Evolutionary conservation across 352 stramenopile species (phyloP).

Genomic region (Phytopythium oedochilum): DNA sequence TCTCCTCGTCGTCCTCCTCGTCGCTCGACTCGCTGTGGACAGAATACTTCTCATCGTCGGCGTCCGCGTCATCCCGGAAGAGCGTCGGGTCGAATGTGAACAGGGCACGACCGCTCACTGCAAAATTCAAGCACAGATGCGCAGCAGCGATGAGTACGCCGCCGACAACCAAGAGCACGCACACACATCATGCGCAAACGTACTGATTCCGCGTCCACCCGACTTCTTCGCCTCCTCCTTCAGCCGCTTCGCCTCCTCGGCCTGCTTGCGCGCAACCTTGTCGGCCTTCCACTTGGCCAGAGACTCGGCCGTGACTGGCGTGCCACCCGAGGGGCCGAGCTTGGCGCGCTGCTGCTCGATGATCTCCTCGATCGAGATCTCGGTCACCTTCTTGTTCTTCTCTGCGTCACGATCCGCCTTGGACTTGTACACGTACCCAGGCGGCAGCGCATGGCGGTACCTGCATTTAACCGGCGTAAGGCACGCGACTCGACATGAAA

Average conservation of each 20-base stretch:
- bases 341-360: conserved; percentile 89
- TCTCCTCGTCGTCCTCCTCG: conserved; percentile 44
- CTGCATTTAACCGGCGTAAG: conserved; percentile 15
- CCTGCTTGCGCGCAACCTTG: conserved; percentile 68
- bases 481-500: too few species aligned
- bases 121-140: conserved; percentile 21
- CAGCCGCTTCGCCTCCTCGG: conserved; percentile 73
- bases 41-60: conserved; percentile 82
- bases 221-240: conserved; percentile 88
- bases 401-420: conserved; percentile 83
- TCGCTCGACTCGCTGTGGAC: conserved; percentile 55
- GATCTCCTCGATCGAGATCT: conserved; percentile 89
- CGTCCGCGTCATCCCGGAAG: conserved; percentile 89
- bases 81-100: conserved; percentile 89
- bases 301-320: conserved; percentile 83
- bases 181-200: conserved; percentile 20
- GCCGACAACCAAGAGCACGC: background rate
- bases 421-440: conserved; percentile 87
- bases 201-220: conserved; percentile 78
- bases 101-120: conserved; percentile 88
- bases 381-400: conserved; percentile 77
- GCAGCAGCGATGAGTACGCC: conserved; percentile 1
- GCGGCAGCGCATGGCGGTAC: conserved; percentile 83
- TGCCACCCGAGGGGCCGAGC: conserved; percentile 79
- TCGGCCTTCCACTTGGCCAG: conserved; percentile 90